Percentiles rank a stretch among this genome's conserved stretches.
Conservation (phyloP, 2,329 filamentous ascomycete species). For the Gyromitra esculenta region DNA sequence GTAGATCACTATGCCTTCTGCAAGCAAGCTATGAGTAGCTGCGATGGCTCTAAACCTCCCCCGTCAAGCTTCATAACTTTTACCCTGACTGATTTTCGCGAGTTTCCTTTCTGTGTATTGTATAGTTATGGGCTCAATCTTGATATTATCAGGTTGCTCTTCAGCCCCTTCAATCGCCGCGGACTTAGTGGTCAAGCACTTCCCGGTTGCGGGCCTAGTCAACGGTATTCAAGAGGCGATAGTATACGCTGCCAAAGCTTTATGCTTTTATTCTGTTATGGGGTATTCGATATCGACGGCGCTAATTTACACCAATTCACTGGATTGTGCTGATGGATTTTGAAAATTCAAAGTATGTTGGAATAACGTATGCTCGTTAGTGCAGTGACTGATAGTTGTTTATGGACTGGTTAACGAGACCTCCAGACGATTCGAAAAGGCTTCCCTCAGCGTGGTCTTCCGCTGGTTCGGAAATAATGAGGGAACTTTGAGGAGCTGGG, state of each 20-base stretch:
- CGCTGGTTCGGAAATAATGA: slow-evolving; percentile 19
- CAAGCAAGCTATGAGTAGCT: too few relatives aligned
- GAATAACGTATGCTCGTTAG: slow-evolving; percentile 9
- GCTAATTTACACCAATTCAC: not conserved
- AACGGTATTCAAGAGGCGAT: slow-evolving; percentile 21
- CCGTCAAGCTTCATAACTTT: too few relatives aligned
- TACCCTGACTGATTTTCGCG: not conserved
- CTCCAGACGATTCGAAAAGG: slow-evolving; percentile 20
- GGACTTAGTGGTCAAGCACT: slow-evolving; percentile 27
- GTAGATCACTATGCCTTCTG: too few relatives aligned
- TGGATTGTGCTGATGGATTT: slow-evolving; percentile 20
- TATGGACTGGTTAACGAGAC: slow-evolving; percentile 1
- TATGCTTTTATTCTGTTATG: slow-evolving; percentile 26
- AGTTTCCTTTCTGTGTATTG: slow-evolving; percentile 6
- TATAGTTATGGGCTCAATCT: not conserved
- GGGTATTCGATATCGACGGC: slow-evolving; percentile 14
- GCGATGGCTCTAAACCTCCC: too few relatives aligned
- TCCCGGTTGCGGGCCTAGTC: not conserved
- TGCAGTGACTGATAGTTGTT: slow-evolving; percentile 15
- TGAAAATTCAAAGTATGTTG: slow-evolving; percentile 34
- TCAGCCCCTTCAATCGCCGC: slow-evolving; percentile 2
- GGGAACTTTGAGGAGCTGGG: slow-evolving; percentile 24
- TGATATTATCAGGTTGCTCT: not conserved
- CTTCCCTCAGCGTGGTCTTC: slow-evolving; percentile 29
- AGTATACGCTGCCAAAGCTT: slow-evolving; percentile 12